Percentiles rank a stretch among this genome's conserved stretches.
phyloP scores from a whole-genome alignment of 225 moss, liverwort and hornwort species.

The Physcomitrellopsis africana region DNA sequence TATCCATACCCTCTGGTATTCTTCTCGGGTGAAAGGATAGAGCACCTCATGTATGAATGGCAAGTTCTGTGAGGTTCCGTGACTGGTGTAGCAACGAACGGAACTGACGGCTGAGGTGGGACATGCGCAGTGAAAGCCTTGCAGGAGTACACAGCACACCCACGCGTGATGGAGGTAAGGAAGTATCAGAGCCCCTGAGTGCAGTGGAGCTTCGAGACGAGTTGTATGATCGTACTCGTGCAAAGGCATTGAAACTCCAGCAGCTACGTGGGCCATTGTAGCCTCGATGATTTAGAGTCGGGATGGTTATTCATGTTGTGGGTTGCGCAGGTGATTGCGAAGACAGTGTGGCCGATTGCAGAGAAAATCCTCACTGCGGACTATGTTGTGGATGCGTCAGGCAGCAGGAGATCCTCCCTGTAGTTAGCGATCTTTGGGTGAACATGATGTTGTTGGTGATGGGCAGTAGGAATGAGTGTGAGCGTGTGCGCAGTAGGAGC shows the following conservation, averaged over 20 bases:
- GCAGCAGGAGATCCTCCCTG: slow-evolving; percentile 26
- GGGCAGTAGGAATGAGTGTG: too few species aligned
- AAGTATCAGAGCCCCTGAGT: not conserved
- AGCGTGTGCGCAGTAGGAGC: too few species aligned
- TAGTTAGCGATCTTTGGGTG: slow-evolving; percentile 3
- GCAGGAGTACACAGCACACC: slow-evolving; percentile 42
- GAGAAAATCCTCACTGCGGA: slow-evolving; percentile 39
- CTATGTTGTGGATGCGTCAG: slow-evolving; percentile 39
- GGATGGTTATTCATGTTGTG: not conserved
- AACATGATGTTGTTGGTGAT: too few species aligned
- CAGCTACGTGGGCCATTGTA: too few species aligned
- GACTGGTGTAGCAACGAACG: not conserved
- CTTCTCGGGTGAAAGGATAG: not conserved
- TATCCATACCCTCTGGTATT: not conserved
- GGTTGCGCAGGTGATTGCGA: slow-evolving; percentile 50
- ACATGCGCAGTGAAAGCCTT: slow-evolving; percentile 45
- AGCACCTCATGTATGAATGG: not conserved
- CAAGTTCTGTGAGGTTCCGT: not conserved
- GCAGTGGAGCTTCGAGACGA: not conserved
- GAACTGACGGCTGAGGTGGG: slow-evolving; percentile 7
- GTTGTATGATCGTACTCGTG: not conserved
- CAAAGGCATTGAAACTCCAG: not conserved
- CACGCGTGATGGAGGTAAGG: slow-evolving; percentile 37
- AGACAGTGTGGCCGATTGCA: slow-evolving; percentile 48
- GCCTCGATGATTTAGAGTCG: not conserved